Evolutionary conservation across 2,329 filamentous ascomycete genomes (phyloP), one percentile per base, ranked within the genome.

Genomic region (Daldinia eschscholtzii): DNA sequence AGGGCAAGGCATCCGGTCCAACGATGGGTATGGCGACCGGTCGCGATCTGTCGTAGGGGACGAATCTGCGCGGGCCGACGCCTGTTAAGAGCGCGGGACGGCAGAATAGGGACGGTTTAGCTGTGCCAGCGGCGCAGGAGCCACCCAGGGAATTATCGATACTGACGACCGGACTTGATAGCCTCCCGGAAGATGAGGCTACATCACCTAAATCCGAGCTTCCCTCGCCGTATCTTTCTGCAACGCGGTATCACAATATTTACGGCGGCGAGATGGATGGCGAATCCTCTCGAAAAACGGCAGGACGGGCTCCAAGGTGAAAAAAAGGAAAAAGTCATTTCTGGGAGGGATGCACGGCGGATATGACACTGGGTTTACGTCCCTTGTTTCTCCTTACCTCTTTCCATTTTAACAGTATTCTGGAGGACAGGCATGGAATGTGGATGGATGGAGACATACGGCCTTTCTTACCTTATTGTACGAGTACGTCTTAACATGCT

Each of bases 21-120:
- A 76, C 79, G 63, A 80, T 83, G 13, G 85, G 81, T 67, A 79
- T 83, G 75, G 83, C 85, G 30, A 83, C 84, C 26, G 89, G 90
- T 67, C 88, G 91, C 70, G 86, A 90, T 63, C 64, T 84, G 68
- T 84, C 76, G 61, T 74, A 72, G 75, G 82, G 73, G 28, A 59
- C 58, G 39, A 52, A 58, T 68, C 60, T 52, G 70, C 68, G 50
- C 18, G 56, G 44, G 41, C 37, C 28, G 39, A 52, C 26, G 41
- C 37, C 57, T 37, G 39, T 41, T 23, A 20, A 12, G 35, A 23
- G 52, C 7, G 26, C 18, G 18, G 33, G 46, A 55, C 26, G 46
- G 15, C 42, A 35, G 13, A 30, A 13, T 41, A n/a, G 35, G 7
- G 30, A 15, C n/a, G 18, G 3, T n/a, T 60, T 6, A 39, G 57